Evolutionary conservation across 306 rosid genomes (phyloP).

Genomic region (Vicia villosa): DNA sequence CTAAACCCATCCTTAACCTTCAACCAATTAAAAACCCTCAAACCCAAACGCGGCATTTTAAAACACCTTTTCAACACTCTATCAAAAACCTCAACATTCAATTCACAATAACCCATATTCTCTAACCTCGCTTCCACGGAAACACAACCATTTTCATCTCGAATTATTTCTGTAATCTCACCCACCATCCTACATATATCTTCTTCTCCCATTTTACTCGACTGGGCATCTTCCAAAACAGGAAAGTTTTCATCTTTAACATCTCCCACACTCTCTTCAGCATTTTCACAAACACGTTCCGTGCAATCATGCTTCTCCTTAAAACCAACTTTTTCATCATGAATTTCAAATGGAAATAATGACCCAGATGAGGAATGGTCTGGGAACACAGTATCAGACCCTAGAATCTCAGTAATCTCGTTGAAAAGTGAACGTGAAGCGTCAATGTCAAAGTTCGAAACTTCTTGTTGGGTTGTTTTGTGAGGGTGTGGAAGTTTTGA

Average conservation of each 20-base stretch:
- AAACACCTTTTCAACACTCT: constrained; percentile 86
- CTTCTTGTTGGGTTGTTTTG: constrained; percentile 21
- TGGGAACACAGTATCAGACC: constrained; percentile 39
- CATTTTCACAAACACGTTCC: constrained; percentile 56
- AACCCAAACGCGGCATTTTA: constrained; percentile 65
- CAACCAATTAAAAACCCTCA: constrained; percentile 73
- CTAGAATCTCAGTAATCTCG: constrained; percentile 73
- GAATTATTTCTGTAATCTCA: constrained; percentile 53
- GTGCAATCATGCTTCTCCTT: constrained; percentile 36
- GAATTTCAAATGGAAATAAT: constrained; percentile 34
- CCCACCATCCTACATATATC: constrained; percentile 62
- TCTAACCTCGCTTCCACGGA: constrained; percentile 67
- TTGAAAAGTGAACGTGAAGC: constrained; percentile 44
- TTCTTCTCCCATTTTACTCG: constrained; percentile 41
- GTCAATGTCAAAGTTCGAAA: not conserved
- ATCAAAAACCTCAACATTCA: constrained; percentile 61
- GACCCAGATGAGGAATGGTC: constrained; percentile 46
- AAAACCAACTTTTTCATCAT: not conserved
- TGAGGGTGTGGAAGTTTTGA: constrained; percentile 31
- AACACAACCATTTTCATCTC: constrained; percentile 43
- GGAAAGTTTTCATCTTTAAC: constrained; percentile 31
- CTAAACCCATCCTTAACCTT: constrained; percentile 56
- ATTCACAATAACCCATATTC: constrained; percentile 42
- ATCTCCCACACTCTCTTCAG: constrained; percentile 25
- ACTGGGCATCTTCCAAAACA: constrained; percentile 36